Conservation (phyloP, 148 eudicot species). For the Vaccinium myrtillus region DNA sequence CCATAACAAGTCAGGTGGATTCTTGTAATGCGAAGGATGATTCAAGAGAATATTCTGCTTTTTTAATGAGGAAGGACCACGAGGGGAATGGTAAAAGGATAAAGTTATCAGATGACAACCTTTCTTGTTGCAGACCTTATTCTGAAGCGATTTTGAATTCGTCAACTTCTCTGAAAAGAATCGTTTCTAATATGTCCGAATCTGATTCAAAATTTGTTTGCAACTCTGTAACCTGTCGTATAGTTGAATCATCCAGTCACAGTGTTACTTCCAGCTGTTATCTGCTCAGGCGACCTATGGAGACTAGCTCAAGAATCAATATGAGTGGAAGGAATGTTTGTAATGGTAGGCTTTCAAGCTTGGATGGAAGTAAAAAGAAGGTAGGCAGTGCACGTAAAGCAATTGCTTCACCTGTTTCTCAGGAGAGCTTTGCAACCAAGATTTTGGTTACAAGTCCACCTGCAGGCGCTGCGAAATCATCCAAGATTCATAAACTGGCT, state of each 20-base stretch:
- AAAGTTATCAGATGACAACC: conserved; percentile 53
- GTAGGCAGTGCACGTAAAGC: conserved; percentile 46
- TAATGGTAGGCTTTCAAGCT: conserved; percentile 36
- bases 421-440: conserved; percentile 77
- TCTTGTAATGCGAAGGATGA: conserved; percentile 29
- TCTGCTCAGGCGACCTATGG: conserved; percentile 47
- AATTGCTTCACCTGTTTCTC: conserved; percentile 75
- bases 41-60: conserved; percentile 25
- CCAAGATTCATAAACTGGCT: conserved; percentile 36
- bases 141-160: conserved; percentile 35
- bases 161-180: conserved; percentile 42
- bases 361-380: conserved; percentile 55
- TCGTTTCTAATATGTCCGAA: conserved; percentile 34
- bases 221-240: conserved; percentile 49
- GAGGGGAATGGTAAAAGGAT: conserved; percentile 39
- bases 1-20: conserved; percentile 49
- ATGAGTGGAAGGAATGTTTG: conserved; percentile 25
- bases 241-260: conserved; percentile 74
- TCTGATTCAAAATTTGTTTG: conserved; percentile 27
- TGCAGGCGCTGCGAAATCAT: conserved; percentile 32
- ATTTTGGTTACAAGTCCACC: conserved; percentile 37
- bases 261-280: conserved; percentile 68
- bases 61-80: conserved; percentile 28
- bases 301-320: conserved; percentile 25
- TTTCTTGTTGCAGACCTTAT: conserved; percentile 46